A percentile compares a stretch with the other conserved stretches of the same genome.
Evolutionary conservation across 1,284 basidiomycete species (phyloP).

Genomic region (Neotropicomus parvogracilis): DNA sequence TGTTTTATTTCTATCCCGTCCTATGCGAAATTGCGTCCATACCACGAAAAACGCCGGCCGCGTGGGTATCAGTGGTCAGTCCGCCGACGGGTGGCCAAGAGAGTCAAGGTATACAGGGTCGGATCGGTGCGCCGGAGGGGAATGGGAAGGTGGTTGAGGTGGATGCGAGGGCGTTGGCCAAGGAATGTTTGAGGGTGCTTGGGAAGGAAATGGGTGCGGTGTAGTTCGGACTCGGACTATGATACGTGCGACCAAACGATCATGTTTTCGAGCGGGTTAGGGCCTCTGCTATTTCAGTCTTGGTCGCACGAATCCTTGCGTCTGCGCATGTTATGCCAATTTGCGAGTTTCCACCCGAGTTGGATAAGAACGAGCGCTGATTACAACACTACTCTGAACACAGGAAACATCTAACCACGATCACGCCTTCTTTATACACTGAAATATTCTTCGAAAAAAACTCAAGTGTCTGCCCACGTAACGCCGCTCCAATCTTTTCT

Average conservation of each 20-base stretch:
- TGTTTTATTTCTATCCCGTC: conserved; percentile 81
- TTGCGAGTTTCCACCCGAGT: too few species aligned
- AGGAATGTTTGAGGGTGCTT: conserved; percentile 66
- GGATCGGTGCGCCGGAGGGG: conserved; percentile 30
- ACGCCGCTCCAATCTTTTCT: too few species aligned
- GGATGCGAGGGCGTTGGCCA: conserved; percentile 64
- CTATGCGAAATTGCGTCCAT: conserved; percentile 76
- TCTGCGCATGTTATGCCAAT: too few species aligned
- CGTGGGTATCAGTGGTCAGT: conserved; percentile 47
- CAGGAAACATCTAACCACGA: too few species aligned
- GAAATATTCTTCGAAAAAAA: too few species aligned
- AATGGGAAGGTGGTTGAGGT: conserved; percentile 45
- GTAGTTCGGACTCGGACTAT: conserved; percentile 10
- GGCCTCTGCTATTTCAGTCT: too few species aligned
- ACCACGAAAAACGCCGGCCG: conserved; percentile 59
- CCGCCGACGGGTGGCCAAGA: neutral
- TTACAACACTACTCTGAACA: too few species aligned
- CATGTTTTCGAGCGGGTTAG: too few species aligned
- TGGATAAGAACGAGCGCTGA: too few species aligned
- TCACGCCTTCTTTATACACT: too few species aligned
- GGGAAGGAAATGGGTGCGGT: conserved; percentile 66
- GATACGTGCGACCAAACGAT: neutral
- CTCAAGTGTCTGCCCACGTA: too few species aligned
- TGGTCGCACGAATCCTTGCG: too few species aligned
- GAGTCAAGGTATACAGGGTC: conserved; percentile 10